A percentile compares a stretch with the other conserved stretches of the same genome.
phyloP scores from a whole-genome alignment of 331 rosid species.

The Cydonia oblonga region DNA sequence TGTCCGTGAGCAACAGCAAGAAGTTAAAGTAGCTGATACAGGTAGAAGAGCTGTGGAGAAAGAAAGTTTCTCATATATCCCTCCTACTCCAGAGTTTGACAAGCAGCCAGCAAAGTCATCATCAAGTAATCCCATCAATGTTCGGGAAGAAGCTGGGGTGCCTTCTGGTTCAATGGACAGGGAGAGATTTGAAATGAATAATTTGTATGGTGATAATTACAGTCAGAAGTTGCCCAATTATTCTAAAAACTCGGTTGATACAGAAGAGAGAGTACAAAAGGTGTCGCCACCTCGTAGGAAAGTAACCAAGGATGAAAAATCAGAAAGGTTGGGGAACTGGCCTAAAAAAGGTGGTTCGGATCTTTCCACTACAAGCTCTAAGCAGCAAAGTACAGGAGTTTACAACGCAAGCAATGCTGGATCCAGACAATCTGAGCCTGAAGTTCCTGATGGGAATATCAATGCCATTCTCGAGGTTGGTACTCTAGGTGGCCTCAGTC shows the following conservation, averaged over 20 bases:
- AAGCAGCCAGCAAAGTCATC: slow-evolving; percentile 40
- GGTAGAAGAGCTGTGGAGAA: slow-evolving; percentile 51
- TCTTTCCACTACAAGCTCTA: slow-evolving; percentile 42
- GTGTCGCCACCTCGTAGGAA: slow-evolving; percentile 85
- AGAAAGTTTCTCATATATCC: slow-evolving; percentile 40
- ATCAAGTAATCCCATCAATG: slow-evolving; percentile 32
- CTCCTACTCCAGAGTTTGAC: slow-evolving; percentile 55
- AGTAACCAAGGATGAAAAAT: slow-evolving; percentile 58
- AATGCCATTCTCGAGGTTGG: slow-evolving; percentile 82
- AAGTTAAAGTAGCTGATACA: slow-evolving; percentile 44
- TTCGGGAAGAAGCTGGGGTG: slow-evolving; percentile 48
- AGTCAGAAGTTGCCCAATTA: slow-evolving; percentile 41
- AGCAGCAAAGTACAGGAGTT: slow-evolving; percentile 37
- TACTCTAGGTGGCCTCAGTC: slow-evolving; percentile 1
- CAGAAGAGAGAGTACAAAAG: slow-evolving; percentile 65
- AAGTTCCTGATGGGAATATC: slow-evolving; percentile 60
- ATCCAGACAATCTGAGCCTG: slow-evolving; percentile 47
- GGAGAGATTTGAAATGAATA: slow-evolving; percentile 55
- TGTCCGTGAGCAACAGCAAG: slow-evolving; percentile 47
- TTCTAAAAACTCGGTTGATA: slow-evolving; percentile 45
- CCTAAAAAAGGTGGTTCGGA: slow-evolving; percentile 50
- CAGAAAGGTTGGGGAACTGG: slow-evolving; percentile 60
- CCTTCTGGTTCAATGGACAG: slow-evolving; percentile 37
- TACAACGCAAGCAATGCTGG: slow-evolving; percentile 29
- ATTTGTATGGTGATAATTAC: slow-evolving; percentile 33